phyloP scores from a whole-genome alignment of 2,329 filamentous ascomycete genomes.

The Nigrograna mackinnonii region DNA sequence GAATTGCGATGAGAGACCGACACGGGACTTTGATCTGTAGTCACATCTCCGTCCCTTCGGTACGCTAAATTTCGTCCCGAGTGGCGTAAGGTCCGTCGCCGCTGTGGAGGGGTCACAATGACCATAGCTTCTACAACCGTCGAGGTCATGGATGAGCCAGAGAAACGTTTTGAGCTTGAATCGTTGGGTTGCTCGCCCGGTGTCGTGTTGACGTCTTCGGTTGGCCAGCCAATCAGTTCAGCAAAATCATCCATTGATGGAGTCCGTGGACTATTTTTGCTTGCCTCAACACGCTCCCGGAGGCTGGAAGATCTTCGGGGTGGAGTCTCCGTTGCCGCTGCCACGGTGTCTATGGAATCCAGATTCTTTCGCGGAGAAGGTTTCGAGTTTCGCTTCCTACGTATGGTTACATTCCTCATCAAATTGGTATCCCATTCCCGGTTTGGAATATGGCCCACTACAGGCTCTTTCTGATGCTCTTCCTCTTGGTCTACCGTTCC shows the following conservation, averaged over 20 bases:
- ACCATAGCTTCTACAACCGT: slow-evolving; percentile 60
- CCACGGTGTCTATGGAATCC: slow-evolving; percentile 13
- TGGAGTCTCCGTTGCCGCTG: slow-evolving; percentile 21
- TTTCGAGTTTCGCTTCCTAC: slow-evolving; percentile 36
- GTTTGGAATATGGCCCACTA: slow-evolving; percentile 30
- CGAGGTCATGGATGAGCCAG: slow-evolving; percentile 56
- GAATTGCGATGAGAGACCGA: slow-evolving; percentile 51
- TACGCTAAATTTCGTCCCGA: slow-evolving; percentile 57
- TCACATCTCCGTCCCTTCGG: slow-evolving; percentile 43
- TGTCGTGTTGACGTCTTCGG: slow-evolving; percentile 32
- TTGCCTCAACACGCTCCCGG: slow-evolving; percentile 36
- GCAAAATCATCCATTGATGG: slow-evolving; percentile 53
- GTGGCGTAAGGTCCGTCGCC: slow-evolving; percentile 54
- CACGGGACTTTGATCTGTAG: slow-evolving; percentile 44
- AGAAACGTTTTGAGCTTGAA: slow-evolving; percentile 47
- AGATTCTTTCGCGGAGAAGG: slow-evolving; percentile 20
- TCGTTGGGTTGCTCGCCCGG: slow-evolving; percentile 27
- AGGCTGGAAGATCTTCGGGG: slow-evolving; percentile 28
- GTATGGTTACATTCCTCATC: slow-evolving; percentile 47
- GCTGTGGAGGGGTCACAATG: slow-evolving; percentile 52
- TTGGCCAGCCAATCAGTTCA: slow-evolving; percentile 55
- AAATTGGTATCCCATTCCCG: slow-evolving; percentile 44
- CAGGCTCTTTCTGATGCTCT: slow-evolving; percentile 16
- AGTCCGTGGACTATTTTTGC: slow-evolving; percentile 33
- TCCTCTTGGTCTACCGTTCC: slow-evolving; percentile 8